A percentile compares a stretch with the other conserved stretches of the same genome.
Conservation (phyloP, 2,329 filamentous ascomycete genomes). For the Aspergillus vadensis region DNA sequence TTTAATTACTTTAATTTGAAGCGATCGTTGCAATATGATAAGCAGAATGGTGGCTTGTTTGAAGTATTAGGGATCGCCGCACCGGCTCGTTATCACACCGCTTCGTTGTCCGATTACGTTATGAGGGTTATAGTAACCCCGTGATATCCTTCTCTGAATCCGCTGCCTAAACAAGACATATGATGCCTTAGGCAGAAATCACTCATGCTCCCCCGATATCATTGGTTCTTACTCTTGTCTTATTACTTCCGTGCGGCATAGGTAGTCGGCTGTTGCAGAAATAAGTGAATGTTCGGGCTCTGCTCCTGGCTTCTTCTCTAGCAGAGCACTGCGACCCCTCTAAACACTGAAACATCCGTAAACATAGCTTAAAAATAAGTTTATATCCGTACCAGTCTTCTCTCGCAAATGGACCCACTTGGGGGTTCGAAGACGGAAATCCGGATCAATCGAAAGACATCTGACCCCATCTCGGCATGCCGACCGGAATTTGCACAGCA, state of each 20-base stretch:
- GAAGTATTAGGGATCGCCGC: no score
- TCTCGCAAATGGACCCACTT: neutral
- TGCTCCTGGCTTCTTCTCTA: no score
- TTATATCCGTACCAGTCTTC: neutral
- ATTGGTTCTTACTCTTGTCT: neutral
- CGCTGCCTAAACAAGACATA: no score
- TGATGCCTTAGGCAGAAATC: neutral
- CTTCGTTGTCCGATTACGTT: no score
- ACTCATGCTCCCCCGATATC: neutral
- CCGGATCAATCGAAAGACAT: neutral
- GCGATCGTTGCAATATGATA: no score
- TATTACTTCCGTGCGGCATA: no score
- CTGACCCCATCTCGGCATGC: neutral
- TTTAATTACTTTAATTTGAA: no score
- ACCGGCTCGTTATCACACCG: no score
- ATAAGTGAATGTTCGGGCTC: no score
- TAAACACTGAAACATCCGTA: neutral
- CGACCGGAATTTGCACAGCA: neutral
- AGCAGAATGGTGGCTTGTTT: no score
- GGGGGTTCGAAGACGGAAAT: neutral
- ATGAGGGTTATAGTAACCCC: neutral
- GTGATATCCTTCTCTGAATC: neutral
- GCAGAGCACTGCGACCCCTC: neutral
- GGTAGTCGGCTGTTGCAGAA: no score
- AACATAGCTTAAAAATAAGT: neutral